phyloP scores from a whole-genome alignment of 371 early-diverging fungal species.

The Mortierella sp. region DNA sequence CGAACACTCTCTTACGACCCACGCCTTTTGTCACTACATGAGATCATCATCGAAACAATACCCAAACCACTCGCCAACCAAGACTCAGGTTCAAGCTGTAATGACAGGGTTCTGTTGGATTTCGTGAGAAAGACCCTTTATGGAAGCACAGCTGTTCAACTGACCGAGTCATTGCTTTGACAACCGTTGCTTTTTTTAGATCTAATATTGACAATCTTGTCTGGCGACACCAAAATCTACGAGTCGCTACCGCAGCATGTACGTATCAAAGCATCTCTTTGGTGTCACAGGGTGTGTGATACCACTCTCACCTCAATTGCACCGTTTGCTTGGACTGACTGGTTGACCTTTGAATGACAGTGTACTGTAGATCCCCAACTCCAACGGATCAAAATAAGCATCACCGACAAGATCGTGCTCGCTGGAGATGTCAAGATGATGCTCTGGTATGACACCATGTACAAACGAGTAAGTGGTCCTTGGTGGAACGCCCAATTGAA shows the following conservation, averaged over 20 bases:
- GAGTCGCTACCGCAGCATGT: constrained; percentile 30
- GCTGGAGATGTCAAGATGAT: constrained; percentile 62
- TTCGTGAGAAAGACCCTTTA: background rate
- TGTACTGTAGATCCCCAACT: constrained; percentile 30
- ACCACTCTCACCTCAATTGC: background rate
- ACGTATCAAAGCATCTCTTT: constrained; percentile 27
- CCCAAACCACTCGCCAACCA: constrained; percentile 34
- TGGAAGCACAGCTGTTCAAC: background rate
- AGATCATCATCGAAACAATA: constrained; percentile 43
- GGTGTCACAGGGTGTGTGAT: background rate
- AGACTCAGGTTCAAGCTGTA: constrained; percentile 23
- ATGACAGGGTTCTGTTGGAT: background rate
- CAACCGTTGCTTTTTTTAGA: constrained; percentile 3
- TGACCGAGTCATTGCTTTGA: background rate
- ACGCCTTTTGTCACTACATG: constrained; percentile 23
- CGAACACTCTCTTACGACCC: constrained; percentile 38
- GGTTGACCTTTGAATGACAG: constrained; percentile 11
- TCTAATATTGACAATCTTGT: constrained; percentile 42
- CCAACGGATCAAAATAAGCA: constrained; percentile 46
- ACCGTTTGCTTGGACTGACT: no score
- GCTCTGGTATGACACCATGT: constrained; percentile 54
- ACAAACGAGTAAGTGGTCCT: constrained; percentile 36
- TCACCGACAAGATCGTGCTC: constrained; percentile 42
- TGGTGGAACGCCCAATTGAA: no score
- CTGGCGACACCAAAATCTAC: constrained; percentile 38